These are phyloP conservation scores for Tylopilus cervinicoccineus DNA, from an alignment of 768 basidiomycete genomes.

Conservation along the genomic window DNA sequence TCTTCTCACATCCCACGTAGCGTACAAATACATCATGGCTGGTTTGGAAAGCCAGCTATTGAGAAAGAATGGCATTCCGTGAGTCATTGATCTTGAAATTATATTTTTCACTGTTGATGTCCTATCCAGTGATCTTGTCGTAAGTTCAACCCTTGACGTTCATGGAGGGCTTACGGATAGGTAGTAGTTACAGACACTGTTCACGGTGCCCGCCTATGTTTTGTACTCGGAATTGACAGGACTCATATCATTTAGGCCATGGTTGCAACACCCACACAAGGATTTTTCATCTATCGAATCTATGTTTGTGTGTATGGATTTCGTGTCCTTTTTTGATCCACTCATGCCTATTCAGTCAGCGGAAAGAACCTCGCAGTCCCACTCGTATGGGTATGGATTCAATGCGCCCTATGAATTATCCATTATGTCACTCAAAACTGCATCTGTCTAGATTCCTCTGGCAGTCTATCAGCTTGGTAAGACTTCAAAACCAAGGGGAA, in stretches of 20 bases:
- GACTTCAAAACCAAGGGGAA: background rate
- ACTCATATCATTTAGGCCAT: background rate
- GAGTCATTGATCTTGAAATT: background rate
- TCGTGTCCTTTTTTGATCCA: background rate
- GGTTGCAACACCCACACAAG: background rate
- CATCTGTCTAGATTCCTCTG: background rate
- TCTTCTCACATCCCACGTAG: background rate
- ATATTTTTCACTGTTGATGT: background rate
- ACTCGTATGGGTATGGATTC: background rate
- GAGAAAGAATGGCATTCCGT: background rate
- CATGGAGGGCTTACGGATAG: background rate
- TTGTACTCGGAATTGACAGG: background rate
- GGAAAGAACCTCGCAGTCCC: background rate
- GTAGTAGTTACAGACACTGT: background rate
- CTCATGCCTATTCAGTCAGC: background rate
- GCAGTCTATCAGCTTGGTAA: slow-evolving; percentile 10
- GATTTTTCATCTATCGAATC: slow-evolving; percentile 1
- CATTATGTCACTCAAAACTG: background rate
- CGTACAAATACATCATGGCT: slow-evolving; percentile 2
- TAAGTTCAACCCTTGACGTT: background rate
- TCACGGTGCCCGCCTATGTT: background rate
- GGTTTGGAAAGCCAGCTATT: background rate
- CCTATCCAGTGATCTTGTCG: slow-evolving; percentile 1
- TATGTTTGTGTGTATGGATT: background rate
- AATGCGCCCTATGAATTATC: background rate